phyloP scores from a whole-genome alignment of 352 stramenopile species.

The Globisporangium megalacanthum region DNA sequence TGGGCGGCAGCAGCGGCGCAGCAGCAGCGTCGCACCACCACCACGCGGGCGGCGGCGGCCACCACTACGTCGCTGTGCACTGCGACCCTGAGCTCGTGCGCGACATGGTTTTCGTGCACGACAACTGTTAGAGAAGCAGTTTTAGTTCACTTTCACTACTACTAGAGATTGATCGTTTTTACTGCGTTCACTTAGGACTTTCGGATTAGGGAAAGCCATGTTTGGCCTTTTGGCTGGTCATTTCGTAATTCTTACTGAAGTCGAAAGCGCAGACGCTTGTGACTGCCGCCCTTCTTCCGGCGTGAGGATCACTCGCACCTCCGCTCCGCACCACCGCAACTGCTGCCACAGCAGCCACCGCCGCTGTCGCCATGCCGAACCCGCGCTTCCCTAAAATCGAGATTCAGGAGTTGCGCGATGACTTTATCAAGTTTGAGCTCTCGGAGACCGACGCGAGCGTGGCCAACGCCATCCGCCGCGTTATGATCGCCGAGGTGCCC shows the following conservation, averaged over 20 bases:
- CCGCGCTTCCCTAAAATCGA: conserved; percentile 92
- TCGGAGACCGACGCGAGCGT: conserved; percentile 95
- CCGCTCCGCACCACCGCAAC: no score
- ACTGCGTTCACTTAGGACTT: no score
- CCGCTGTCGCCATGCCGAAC: conserved; percentile 58
- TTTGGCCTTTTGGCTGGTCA: not conserved
- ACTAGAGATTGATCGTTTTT: not conserved
- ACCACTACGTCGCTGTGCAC: conserved; percentile 24
- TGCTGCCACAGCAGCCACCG: no score
- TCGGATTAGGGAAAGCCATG: no score
- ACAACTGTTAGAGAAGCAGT: conserved; percentile 30
- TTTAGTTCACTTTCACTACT: not conserved
- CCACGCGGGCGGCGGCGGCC: conserved; percentile 8
- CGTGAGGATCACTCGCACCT: no score
- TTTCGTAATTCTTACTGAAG: not conserved
- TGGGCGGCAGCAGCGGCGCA: conserved; percentile 1
- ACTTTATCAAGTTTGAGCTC: conserved; percentile 97
- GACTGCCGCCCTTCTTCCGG: not conserved
- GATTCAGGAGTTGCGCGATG: conserved; percentile 91
- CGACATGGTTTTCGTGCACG: conserved; percentile 42
- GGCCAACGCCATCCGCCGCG: conserved; percentile 95
- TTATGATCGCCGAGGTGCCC: conserved; percentile 97
- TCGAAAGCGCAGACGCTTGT: not conserved
- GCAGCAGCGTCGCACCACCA: not conserved
- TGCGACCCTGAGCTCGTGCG: conserved; percentile 41